Base-by-base conservation (phyloP, 164 flowering plant genomes). In the Vitis amurensis region DNA sequence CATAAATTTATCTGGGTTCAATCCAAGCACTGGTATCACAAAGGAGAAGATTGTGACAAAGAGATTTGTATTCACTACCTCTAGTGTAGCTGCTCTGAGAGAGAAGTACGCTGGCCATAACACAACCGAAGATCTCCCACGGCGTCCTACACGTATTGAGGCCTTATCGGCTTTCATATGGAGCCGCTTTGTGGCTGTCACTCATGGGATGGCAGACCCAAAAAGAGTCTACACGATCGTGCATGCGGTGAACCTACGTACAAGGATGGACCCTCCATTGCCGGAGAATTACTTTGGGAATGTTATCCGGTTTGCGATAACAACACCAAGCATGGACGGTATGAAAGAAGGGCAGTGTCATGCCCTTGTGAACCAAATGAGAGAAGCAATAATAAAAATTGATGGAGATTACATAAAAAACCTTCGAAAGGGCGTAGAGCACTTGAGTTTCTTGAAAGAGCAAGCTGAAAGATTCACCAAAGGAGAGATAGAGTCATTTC, bases 61-160 rank as follows among this genome's bases (percentile, higher is more conserved):
- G 53, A 64, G 71, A 47, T 74, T 71, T 44, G 64, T 58, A 12
- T 74, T 77, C 17, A 64, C 50, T 9, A 17, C 29, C 4, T 29
- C 69, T 1, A 58, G 49, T 55, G 2, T 80, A 13, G 72, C 50
- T 6, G 13, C 48, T 6, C 67, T 77, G 2, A 65, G 71, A 37
- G 68, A 44, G 13, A 47, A 57, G 17, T 61, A 49, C 9, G 13
- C 23, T 2, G 31, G 37, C 12, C 44, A 27, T 31, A 31, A 7
- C 44, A 31, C 7, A 29, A 55, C 50, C 31, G 55, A 49, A 3
- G 44, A 31, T 31, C 44, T 7, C 44, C 44, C 44, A 66, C 2
- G 8, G n/a, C 55, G 44, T 31, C 51, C 53, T 3, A 31, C 59
- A 2, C 69, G 66, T 11, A n/a, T 63, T 50, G 59, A 16, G 11